Evolutionary conservation across 495 filamentous ascomycete species (phyloP), one percentile per base, ranked within the genome.

Genomic region (Tetracladium setigerum): DNA sequence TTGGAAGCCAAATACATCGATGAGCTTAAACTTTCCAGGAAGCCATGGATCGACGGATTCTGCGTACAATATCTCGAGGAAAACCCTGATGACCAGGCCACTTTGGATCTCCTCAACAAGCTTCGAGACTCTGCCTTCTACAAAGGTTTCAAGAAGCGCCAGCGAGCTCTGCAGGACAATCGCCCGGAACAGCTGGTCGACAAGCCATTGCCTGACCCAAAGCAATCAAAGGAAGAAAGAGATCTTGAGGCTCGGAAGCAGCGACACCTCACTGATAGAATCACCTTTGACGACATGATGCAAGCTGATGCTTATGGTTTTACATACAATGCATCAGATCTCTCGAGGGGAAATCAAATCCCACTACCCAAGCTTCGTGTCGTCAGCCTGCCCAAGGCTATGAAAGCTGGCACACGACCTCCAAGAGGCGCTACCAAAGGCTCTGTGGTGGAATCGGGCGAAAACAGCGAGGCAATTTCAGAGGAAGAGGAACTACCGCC

Each of bases 261-360:
- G 12, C 41, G 41, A 24, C 30, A 42, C 8, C 17, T 44, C 6
- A 38, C 48, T 5, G 53, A 56, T 43, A 39, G 24, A 2, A 39
- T 52, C 11, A 45, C 36, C 13, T 55, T 55, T 32, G 50, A 57
- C 10, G 52, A 54, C 22, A 45, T 40, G 18, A 51, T 51, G 40
- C 37, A 36, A 22, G 42, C 47, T 7, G 55, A 58, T 48, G 47
- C 46, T 5, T 58, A 58, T 18, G 46, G 51, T 6, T 45, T 54
- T n/a, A 30, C 41, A 12, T 54, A 58, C 18, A 45, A 27, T 27
- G 22, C 49, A 1, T 30, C 49, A 11, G 41, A 51, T 11, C 18
- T 24, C 11, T 38, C 38, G 2, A 41, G 46, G 8, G 32, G 36
- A 13, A 42, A 51, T 9, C 37, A 58, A 14, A 50, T 54, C 22